Conservation (phyloP, 352 stramenopile species). For the Pythium oligandrum region DNA sequence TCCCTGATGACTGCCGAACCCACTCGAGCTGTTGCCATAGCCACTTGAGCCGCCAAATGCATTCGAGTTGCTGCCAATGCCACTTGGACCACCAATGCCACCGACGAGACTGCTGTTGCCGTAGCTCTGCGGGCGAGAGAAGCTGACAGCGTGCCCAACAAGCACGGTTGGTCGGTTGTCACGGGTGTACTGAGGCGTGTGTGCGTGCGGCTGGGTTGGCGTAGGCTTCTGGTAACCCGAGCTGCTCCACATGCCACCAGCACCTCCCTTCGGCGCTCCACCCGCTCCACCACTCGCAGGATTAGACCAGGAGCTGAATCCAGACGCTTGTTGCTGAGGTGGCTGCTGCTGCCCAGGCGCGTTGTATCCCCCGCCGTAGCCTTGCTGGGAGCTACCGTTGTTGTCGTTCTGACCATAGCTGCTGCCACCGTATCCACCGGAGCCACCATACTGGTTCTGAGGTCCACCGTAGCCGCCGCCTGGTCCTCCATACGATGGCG, state of each 20-base stretch:
- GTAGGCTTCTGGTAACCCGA: conserved; percentile 74
- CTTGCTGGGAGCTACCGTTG: conserved; percentile 19
- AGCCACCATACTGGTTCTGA: conserved; percentile 19
- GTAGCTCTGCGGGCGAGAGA: conserved; percentile 51
- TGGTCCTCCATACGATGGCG: conserved; percentile 17
- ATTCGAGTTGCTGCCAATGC: conserved; percentile 25
- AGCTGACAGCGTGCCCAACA: conserved; percentile 72
- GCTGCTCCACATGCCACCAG: conserved; percentile 72
- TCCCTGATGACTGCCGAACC: conserved; percentile 3
- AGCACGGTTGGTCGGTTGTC: conserved; percentile 84
- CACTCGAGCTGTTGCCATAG: conserved; percentile 8
- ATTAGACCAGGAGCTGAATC: conserved; percentile 54
- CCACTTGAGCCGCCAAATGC: conserved; percentile 11
- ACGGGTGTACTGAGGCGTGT: conserved; percentile 21
- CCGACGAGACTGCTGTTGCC: conserved; percentile 41
- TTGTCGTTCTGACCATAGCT: conserved; percentile 26
- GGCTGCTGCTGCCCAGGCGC: conserved; percentile 14
- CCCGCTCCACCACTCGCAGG: conserved; percentile 20
- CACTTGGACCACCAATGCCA: conserved; percentile 19
- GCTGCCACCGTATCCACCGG: conserved; percentile 5
- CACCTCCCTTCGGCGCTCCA: conserved; percentile 28
- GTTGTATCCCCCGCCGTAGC: conserved; percentile 15
- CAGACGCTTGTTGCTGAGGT: conserved; percentile 9
- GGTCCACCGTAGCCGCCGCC: conserved; percentile 17
- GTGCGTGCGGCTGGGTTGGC: conserved; percentile 11